These are phyloP conservation scores for Tinospora cordifolia DNA, from an alignment of 164 flowering plant genomes.

Conservation along the genomic window DNA sequence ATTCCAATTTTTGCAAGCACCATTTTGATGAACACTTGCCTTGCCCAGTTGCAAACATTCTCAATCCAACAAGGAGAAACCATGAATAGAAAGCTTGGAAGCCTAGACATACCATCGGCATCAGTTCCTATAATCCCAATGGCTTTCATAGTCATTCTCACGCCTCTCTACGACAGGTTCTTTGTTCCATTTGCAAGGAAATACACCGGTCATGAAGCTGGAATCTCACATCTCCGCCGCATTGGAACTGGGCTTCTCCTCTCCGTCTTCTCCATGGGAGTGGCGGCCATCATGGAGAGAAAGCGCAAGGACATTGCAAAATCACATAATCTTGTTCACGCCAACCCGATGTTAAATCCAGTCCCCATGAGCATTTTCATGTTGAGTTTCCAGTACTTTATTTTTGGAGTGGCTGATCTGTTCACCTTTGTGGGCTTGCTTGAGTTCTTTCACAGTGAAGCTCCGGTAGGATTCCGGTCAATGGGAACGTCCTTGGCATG, in stretches of 20 bases:
- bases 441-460: slow-evolving; percentile 13
- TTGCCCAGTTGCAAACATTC: slow-evolving; percentile 57
- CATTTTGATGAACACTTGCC: slow-evolving; percentile 49
- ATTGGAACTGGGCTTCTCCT: slow-evolving; percentile 40
- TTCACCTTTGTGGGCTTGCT: slow-evolving; percentile 15
- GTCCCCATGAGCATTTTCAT: slow-evolving; percentile 24
- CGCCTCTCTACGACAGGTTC: slow-evolving; percentile 43
- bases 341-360: slow-evolving; percentile 33
- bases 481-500: slow-evolving; percentile 7
- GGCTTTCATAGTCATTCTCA: slow-evolving; percentile 39
- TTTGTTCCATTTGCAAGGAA: slow-evolving; percentile 40
- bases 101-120: slow-evolving; percentile 45
- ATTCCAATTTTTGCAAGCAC: slow-evolving; percentile 50
- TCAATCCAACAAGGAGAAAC: slow-evolving; percentile 52
- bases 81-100: slow-evolving; percentile 34
- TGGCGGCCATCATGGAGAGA: slow-evolving; percentile 43
- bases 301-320: slow-evolving; percentile 30
- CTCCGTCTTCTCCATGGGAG: slow-evolving; percentile 44
- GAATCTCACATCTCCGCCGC: slow-evolving; percentile 39
- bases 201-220: slow-evolving; percentile 36
- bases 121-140: slow-evolving; percentile 54
- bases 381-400: slow-evolving; percentile 15
- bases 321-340: slow-evolving; percentile 30
- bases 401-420: slow-evolving; percentile 15
- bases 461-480: slow-evolving; percentile 7